Conservation (phyloP, 116 monocot species). For the Papilionanthe hybrid region DNA sequence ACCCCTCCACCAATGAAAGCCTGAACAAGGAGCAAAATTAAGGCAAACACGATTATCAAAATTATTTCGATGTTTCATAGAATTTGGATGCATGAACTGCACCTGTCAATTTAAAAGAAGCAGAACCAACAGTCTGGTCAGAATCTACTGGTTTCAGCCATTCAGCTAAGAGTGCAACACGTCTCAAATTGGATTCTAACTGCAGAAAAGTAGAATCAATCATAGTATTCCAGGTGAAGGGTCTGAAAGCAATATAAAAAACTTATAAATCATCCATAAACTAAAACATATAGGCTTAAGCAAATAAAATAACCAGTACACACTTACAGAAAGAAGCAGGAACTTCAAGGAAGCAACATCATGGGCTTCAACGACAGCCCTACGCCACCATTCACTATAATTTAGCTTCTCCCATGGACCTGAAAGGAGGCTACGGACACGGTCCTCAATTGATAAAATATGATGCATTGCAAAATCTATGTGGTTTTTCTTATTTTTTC, state of each 20-base stretch:
- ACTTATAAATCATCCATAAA: neutral
- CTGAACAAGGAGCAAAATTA: constrained; percentile 11
- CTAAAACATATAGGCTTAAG: neutral
- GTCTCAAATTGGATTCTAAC: constrained; percentile 84
- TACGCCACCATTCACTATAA: constrained; percentile 59
- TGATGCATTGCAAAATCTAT: constrained; percentile 38
- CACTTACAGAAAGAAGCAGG: constrained; percentile 69
- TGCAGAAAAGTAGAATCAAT: constrained; percentile 27
- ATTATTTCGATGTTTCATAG: constrained; percentile 1
- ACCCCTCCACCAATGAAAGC: constrained; percentile 94
- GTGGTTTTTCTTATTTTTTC: constrained; percentile 53
- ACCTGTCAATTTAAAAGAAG: constrained; percentile 43
- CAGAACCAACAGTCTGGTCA: constrained; percentile 54
- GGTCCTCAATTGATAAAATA: constrained; percentile 72
- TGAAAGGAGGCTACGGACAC: constrained; percentile 53
- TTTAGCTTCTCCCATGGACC: constrained; percentile 84
- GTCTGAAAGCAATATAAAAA: neutral
- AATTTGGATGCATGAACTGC: constrained; percentile 18
- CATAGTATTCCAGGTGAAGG: neutral
- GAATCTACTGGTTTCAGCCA: constrained; percentile 77
- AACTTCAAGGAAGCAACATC: constrained; percentile 57
- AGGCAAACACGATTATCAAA: constrained; percentile 12
- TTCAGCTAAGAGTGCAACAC: constrained; percentile 65
- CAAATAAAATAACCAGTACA: neutral
- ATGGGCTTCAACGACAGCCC: constrained; percentile 55